Base-by-base conservation (phyloP, 805 yeast genomes). In the Teunomyces barrocoloradensis region DNA sequence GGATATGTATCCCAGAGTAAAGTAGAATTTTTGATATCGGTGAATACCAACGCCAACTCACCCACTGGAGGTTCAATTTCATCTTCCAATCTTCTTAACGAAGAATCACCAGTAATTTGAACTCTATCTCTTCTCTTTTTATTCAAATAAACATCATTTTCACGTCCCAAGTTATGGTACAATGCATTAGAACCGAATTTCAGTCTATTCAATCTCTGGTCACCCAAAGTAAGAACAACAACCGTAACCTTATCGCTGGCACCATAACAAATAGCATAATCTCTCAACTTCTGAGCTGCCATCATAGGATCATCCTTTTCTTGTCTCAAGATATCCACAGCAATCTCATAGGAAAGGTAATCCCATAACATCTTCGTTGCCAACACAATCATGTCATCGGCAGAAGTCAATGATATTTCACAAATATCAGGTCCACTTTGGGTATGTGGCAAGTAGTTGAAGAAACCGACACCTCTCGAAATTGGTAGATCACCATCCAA, bases 1-100 rank as follows among this genome's bases (percentile, higher is more conserved):
- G 97, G 96, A 59, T 82, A 85, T 6, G 88, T 74, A 59, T 94
- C 99, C 99, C 99, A 94, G 45, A 94, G 68, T 43, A 85, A 70
- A 0, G 99, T 94, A 1, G 98, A 91, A 63, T 87, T 91, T 59
- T 92, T 90, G 56, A 94, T 94, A 79, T 94, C 99, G 0, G 99
- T 94, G 68, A 94, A 94, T 1, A 92, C 97, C 81, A 94, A 85
- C 0, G 99, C 97, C 43, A 94, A 72, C 43, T 89, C 90, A 2
- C 98, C 98, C 5, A 85, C 84, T 2, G 99, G 99, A 2, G 99
- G 97, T 7, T 86, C 84, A 49, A 94, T 91, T 60, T 94, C 99
- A 35, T 85, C 87, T 50, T 89, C 96, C 46, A 90, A 72, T 59
- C 95, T 80, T 57, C 96, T 82, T 55, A 91, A 73, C 1, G 84